A percentile compares a stretch with the other conserved stretches of the same genome.
These are phyloP conservation scores for Paspalum notatum DNA, from an alignment of 176 grass and related monocot genomes.

Conservation along the genomic window DNA sequence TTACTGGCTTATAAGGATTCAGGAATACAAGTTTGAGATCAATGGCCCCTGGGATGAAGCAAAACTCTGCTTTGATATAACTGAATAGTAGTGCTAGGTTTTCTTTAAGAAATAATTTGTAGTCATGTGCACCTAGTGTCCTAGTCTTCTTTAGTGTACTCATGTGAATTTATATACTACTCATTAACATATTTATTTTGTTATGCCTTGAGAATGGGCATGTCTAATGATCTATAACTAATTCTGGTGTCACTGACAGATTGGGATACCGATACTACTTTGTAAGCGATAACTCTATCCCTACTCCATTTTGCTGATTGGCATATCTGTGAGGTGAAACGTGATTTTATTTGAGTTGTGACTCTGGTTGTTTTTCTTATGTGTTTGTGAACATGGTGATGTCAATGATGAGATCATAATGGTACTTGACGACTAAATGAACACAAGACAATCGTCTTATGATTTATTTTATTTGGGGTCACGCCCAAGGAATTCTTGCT, in stretches of 20 bases:
- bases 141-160: slow-evolving; percentile 4
- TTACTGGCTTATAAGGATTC: slow-evolving; percentile 93
- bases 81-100: slow-evolving; percentile 41
- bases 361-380: not conserved
- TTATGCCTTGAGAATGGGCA: not conserved
- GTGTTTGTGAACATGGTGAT: not conserved
- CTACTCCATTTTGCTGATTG: not conserved
- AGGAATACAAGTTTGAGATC: slow-evolving; percentile 99
- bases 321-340: not conserved
- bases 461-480: not conserved
- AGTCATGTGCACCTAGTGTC: not conserved
- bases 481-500: not conserved
- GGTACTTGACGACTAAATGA: not conserved
- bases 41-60: slow-evolving; percentile 98
- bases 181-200: not conserved
- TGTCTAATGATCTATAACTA: slow-evolving; percentile 18
- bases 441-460: not conserved
- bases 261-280: not conserved
- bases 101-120: not conserved
- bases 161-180: slow-evolving; percentile 35
- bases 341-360: not conserved
- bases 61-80: slow-evolving; percentile 97
- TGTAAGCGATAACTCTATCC: not conserved
- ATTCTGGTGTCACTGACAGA: not conserved
- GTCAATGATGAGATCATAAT: not conserved